Evolutionary conservation across 116 monocot species (phyloP).

Genomic region (Phalaenopsis hybrid): DNA sequence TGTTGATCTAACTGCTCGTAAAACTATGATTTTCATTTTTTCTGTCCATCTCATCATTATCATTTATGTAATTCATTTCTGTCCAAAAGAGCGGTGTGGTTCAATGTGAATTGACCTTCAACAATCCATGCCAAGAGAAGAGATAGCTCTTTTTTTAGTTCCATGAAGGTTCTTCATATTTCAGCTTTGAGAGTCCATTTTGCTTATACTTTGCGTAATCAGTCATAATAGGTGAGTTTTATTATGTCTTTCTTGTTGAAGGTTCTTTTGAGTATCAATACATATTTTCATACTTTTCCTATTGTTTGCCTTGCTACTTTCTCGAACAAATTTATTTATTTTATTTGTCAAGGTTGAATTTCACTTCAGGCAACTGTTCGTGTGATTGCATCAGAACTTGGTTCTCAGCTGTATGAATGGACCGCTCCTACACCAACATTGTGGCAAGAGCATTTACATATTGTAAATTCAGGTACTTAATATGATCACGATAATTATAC

Average conservation of each 20-base stretch:
- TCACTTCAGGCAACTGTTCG: conserved; percentile 55
- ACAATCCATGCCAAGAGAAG: too few species aligned
- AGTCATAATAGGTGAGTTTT: background rate
- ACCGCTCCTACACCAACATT: conserved; percentile 89
- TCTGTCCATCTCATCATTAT: too few species aligned
- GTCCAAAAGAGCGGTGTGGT: too few species aligned
- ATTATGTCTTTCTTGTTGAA: too few species aligned
- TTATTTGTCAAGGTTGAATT: background rate
- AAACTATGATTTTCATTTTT: too few species aligned
- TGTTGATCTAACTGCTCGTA: too few species aligned
- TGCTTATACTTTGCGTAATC: background rate
- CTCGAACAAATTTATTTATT: background rate
- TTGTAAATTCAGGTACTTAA: conserved; percentile 50
- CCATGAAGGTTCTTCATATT: too few species aligned
- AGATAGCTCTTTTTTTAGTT: too few species aligned
- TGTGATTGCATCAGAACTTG: conserved; percentile 66
- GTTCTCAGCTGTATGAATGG: conserved; percentile 79
- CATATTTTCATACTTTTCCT: background rate
- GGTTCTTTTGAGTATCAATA: background rate
- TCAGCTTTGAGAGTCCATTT: too few species aligned
- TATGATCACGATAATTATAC: background rate
- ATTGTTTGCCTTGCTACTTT: background rate
- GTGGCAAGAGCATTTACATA: conserved; percentile 92
- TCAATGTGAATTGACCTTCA: too few species aligned
- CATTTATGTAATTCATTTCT: too few species aligned